These are phyloP conservation scores for Malus asiatica DNA, from an alignment of 306 rosid species.

Conservation along the genomic window DNA sequence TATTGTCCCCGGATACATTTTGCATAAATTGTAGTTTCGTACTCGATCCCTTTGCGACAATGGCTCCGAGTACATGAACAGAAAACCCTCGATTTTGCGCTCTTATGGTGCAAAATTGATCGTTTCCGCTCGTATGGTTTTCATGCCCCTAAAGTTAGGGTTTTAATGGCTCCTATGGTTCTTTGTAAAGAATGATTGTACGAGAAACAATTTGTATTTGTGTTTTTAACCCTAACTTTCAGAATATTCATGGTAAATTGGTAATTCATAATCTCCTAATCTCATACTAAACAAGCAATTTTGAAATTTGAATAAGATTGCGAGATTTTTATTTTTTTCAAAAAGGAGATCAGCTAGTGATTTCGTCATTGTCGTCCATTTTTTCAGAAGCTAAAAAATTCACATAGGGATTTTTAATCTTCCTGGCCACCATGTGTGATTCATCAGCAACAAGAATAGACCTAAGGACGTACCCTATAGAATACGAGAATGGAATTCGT, in stretches of 20 bases:
- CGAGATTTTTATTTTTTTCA: not conserved
- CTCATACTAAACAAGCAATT: not conserved
- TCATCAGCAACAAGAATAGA: too few species aligned
- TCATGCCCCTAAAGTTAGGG: not conserved
- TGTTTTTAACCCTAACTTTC: not conserved
- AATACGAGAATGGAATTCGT: fast-evolving
- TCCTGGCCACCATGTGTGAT: too few species aligned
- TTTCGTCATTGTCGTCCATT: fast-evolving
- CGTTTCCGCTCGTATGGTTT: not conserved
- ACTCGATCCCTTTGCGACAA: not conserved
- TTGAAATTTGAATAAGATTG: not conserved
- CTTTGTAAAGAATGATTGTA: not conserved
- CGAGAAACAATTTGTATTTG: too few species aligned
- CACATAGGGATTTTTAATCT: too few species aligned
- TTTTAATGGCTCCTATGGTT: not conserved
- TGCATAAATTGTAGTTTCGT: not conserved
- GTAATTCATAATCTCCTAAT: not conserved
- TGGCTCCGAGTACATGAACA: not conserved
- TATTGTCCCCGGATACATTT: not conserved
- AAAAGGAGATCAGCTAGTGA: fast-evolving
- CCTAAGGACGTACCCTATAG: fast-evolving
- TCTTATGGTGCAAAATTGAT: not conserved
- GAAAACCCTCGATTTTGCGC: too few species aligned
- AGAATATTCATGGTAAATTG: not conserved
- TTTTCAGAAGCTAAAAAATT: fast-evolving